Base-by-base conservation (phyloP, 345 rosid genomes). In the Arabis hirsuta region DNA sequence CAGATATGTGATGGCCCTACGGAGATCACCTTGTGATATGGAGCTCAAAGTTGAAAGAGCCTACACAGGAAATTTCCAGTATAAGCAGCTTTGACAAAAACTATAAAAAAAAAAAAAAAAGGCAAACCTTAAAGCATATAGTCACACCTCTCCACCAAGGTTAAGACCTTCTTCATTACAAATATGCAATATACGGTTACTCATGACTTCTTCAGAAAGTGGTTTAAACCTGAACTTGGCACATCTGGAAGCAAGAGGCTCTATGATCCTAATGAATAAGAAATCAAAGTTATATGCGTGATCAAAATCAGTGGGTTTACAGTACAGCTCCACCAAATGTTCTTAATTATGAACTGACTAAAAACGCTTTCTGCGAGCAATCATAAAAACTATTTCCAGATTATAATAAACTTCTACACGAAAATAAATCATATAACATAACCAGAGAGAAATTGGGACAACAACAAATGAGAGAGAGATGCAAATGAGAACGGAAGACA, bases 221-320 rank as follows among this genome's bases (percentile, higher is more conserved):
- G 98, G 96, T 86, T 90, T 95, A 78, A 95, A 95, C 81, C 98
- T 87, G 85, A 95, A 91, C 87, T 95, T 95, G 5, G 98, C 99
- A 85, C 98, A 95, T 82, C 99, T 91, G 31, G 98, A 91, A 66
- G 98, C 98, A 81, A 95, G 99, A 7, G 99, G 98, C 83, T 90
- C 99, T 73, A 95, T 95, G 77, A 91, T 91, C 88, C 97, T 91
- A 72, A 20, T 55, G 62, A 79, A 74, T 16, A 29, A 56, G 55
- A 75, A 71, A 72, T 2, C 16, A 62, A 41, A 56, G 54, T 62
- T 48, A 69, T 13, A 55, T 38, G 47, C n/a, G 41, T 64, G 60
- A 61, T 52, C 55, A 77, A 62, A 45, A 45, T 44, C 43, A 45
- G 67, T 13, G 46, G 59, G 29, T 36, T 57, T 26, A 50, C 31